phyloP scores from a whole-genome alignment of 169 alveolate species.

The Eimeria maxima region DNA sequence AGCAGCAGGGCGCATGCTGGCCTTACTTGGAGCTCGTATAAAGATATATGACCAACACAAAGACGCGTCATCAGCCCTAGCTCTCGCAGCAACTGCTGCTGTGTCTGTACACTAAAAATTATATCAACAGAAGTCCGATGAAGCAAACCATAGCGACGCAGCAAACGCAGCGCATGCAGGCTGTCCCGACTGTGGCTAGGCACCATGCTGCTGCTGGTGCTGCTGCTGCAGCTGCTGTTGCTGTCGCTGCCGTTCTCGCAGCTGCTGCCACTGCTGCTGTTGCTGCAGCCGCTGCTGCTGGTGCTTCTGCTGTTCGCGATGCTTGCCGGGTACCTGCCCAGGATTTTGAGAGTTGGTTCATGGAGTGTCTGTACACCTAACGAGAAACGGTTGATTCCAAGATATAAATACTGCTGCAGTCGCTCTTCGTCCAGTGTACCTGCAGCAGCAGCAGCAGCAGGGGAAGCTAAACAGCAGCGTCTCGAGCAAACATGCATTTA shows the following conservation, averaged over 20 bases:
- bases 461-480: neutral
- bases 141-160: slow-evolving; percentile 4
- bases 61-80: slow-evolving; percentile 11
- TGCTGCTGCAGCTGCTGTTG: slow-evolving; percentile 28
- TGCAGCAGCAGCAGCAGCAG: slow-evolving; percentile 38
- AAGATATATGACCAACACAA: slow-evolving; percentile 35
- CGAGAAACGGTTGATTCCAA: slow-evolving; percentile 34
- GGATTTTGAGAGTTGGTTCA: slow-evolving; percentile 11
- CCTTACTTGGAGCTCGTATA: slow-evolving; percentile 45
- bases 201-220: slow-evolving; percentile 31
- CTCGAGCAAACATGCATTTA: neutral
- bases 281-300: slow-evolving; percentile 40
- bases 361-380: slow-evolving; percentile 55
- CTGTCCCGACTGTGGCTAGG: slow-evolving; percentile 66
- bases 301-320: neutral
- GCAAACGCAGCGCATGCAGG: slow-evolving; percentile 52
- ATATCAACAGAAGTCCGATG: slow-evolving; percentile 31
- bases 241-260: neutral
- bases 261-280: slow-evolving; percentile 34
- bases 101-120: slow-evolving; percentile 62
- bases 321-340: slow-evolving; percentile 48
- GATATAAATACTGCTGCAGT: neutral
- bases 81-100: slow-evolving; percentile 51
- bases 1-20: neutral
- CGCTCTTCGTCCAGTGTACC: slow-evolving; percentile 50